These are phyloP conservation scores for Acanthamoeba quina DNA, from an alignment of 208 protist species.

Conservation along the genomic window DNA sequence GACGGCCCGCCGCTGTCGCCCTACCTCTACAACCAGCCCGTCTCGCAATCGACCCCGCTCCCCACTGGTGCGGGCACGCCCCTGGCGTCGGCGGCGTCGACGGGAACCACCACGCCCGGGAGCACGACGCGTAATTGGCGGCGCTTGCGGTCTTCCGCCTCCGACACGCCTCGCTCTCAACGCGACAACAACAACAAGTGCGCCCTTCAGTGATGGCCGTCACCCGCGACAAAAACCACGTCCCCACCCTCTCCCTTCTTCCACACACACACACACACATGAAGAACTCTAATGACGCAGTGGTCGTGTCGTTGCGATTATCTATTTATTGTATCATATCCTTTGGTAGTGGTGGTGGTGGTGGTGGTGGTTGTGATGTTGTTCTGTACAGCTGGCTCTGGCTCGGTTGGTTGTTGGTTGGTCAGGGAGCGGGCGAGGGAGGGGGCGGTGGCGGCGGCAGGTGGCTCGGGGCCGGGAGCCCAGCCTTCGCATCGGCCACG, in stretches of 20 bases:
- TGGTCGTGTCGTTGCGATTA: neutral
- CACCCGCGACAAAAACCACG: neutral
- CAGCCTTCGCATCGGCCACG: neutral
- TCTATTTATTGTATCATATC: neutral
- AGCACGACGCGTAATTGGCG: neutral
- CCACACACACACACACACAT: no score
- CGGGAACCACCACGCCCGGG: neutral
- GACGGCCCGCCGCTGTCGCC: neutral
- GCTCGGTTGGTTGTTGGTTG: neutral
- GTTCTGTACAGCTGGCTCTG: neutral
- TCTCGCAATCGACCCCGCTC: neutral
- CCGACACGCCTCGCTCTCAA: neutral
- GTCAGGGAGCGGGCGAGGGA: neutral
- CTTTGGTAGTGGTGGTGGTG: no score
- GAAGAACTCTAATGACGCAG: no score
- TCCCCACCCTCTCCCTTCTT: no score
- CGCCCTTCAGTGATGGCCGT: neutral
- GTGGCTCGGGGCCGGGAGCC: neutral
- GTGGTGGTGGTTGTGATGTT: neutral
- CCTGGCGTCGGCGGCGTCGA: neutral
- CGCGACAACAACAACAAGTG: constrained; percentile 30
- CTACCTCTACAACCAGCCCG: neutral
- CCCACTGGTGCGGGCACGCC: neutral
- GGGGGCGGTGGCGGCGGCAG: neutral
- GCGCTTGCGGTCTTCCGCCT: neutral